Conservation (phyloP, 1,284 basidiomycete species). For the Tilletia setariae region DNA sequence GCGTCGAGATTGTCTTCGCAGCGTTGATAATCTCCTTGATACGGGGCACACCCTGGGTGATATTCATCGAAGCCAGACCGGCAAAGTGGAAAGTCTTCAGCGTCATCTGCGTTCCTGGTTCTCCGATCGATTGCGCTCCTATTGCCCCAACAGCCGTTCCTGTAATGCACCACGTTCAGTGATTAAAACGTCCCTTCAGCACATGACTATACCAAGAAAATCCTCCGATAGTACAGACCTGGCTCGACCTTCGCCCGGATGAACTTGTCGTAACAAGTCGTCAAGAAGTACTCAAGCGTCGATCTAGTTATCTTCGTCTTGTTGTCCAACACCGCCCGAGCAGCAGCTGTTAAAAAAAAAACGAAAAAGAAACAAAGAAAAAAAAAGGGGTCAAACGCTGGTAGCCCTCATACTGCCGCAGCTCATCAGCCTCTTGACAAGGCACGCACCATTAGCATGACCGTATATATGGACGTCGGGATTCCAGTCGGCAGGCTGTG, state of each 20-base stretch:
- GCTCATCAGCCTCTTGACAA: too few species aligned
- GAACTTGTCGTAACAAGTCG: slow-evolving; percentile 74
- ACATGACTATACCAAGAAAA: too few species aligned
- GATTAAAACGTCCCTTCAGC: too few species aligned
- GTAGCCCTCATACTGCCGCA: too few species aligned
- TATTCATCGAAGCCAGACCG: slow-evolving; percentile 99
- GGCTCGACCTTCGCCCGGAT: slow-evolving; percentile 53
- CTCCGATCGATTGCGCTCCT: slow-evolving; percentile 97
- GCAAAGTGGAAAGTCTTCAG: slow-evolving; percentile 99
- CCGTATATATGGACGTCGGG: slow-evolving; percentile 72
- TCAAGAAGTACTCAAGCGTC: slow-evolving; percentile 76
- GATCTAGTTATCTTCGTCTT: slow-evolving; percentile 80
- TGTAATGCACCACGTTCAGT: background rate
- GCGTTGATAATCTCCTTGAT: slow-evolving; percentile 99
- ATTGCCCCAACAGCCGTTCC: slow-evolving; percentile 88
- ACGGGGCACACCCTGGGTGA: slow-evolving; percentile 96
- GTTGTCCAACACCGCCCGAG: slow-evolving; percentile 71
- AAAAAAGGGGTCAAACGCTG: background rate
- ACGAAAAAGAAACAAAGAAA: background rate
- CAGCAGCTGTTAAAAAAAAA: background rate
- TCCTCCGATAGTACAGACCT: too few species aligned
- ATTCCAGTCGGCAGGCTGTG: slow-evolving; percentile 73
- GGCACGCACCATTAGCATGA: slow-evolving; percentile 62
- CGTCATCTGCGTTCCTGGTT: slow-evolving; percentile 99
- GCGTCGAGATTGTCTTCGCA: slow-evolving; percentile 92